phyloP scores from a whole-genome alignment of 108 stramenopile species.

The Skeletonema marinoi region DNA sequence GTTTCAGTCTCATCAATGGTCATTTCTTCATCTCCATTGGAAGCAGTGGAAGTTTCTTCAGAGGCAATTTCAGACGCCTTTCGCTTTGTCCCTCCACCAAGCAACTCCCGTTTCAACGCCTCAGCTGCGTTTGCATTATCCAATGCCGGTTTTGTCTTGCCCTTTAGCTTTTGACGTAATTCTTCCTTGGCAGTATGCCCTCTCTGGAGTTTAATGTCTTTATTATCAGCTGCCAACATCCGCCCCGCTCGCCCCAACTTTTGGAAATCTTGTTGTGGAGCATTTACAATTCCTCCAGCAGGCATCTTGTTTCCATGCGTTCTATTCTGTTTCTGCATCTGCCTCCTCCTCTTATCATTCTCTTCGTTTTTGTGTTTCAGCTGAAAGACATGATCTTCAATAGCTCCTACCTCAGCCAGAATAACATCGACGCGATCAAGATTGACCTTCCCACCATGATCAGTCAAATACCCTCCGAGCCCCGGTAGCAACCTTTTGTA shows the following conservation, averaged over 20 bases:
- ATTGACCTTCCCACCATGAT: constrained; percentile 93
- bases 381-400: constrained; percentile 96
- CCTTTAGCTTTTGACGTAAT: constrained; percentile 52
- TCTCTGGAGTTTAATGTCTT: constrained; percentile 44
- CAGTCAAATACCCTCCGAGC: constrained; percentile 93
- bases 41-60: constrained; percentile 15
- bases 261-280: constrained; percentile 37
- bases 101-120: constrained; percentile 61
- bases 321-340: constrained; percentile 45
- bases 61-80: constrained; percentile 40
- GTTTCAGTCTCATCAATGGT: constrained; percentile 45
- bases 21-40: constrained; percentile 52
- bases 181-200: constrained; percentile 54
- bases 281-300: constrained; percentile 37
- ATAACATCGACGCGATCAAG: constrained; percentile 92
- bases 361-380: constrained; percentile 91
- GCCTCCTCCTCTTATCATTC: constrained; percentile 61
- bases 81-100: constrained; percentile 29
- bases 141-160: constrained; percentile 38
- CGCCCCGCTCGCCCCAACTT: constrained; percentile 71
- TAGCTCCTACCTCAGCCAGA: constrained; percentile 89
- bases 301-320: constrained; percentile 53
- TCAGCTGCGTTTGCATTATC: constrained; percentile 73
- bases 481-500: constrained; percentile 91
- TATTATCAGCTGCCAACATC: constrained; percentile 61